Conservation (phyloP, 2,329 filamentous ascomycete genomes). For the Fusarium verticillioides region DNA sequence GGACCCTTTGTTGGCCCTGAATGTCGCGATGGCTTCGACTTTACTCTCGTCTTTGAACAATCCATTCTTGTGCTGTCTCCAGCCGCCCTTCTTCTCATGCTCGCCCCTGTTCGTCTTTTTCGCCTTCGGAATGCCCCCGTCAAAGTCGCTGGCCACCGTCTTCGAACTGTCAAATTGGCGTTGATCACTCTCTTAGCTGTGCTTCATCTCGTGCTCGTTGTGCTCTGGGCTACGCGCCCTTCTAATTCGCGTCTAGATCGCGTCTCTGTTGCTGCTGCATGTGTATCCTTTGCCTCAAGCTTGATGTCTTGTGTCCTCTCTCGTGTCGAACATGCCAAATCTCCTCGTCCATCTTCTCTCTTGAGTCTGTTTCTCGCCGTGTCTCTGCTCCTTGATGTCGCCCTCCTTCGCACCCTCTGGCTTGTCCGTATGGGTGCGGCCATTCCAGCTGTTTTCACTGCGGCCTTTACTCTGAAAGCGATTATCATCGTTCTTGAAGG, state of each 20-base stretch:
- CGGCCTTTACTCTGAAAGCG: conserved; percentile 51
- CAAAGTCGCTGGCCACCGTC: conserved; percentile 40
- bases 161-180: conserved; percentile 46
- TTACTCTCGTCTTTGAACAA: conserved; percentile 60
- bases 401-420: conserved; percentile 51
- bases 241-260: conserved; percentile 34
- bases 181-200: conserved; percentile 43
- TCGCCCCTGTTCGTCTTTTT: conserved; percentile 47
- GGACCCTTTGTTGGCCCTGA: conserved; percentile 39
- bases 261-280: conserved; percentile 47
- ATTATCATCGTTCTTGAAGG: conserved; percentile 52
- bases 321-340: conserved; percentile 48
- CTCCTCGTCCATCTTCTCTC: conserved; percentile 47
- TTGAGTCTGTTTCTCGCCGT: conserved; percentile 50
- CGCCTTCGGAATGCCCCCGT: conserved; percentile 42
- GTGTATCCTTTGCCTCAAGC: conserved; percentile 48
- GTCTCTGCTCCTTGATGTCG: conserved; percentile 49
- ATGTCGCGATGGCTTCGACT: conserved; percentile 59
- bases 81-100: conserved; percentile 46
- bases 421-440: conserved; percentile 37
- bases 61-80: conserved; percentile 49
- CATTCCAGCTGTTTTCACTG: conserved; percentile 50
- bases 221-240: conserved; percentile 46
- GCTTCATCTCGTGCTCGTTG: conserved; percentile 49
- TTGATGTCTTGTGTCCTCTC: conserved; percentile 48